Evolutionary conservation across 345 rosid genomes (phyloP).

Genomic region (Alliaria petiolata): DNA sequence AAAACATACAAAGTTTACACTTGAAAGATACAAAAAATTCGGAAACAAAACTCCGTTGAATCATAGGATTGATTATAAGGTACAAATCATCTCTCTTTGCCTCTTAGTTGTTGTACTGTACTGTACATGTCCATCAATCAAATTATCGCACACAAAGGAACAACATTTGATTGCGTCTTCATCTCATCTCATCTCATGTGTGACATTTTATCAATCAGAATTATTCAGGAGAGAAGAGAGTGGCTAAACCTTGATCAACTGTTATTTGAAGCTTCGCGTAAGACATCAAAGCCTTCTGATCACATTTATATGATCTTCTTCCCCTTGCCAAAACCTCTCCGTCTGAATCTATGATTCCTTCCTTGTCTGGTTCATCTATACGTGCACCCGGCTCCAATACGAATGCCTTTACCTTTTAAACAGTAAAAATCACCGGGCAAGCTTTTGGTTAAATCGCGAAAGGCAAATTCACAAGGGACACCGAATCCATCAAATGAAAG

Average conservation of each 20-base stretch:
- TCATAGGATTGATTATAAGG: not conserved
- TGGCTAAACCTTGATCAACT: conserved; percentile 88
- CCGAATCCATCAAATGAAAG: not conserved
- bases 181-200: not conserved
- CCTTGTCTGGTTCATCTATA: conserved; percentile 48
- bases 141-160: not conserved
- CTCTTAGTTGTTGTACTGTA: not conserved
- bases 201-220: not conserved
- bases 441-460: not conserved
- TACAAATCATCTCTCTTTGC: not conserved
- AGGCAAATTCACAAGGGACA: too few species aligned
- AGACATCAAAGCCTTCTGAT: conserved; percentile 53
- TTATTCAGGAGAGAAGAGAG: conserved; percentile 64
- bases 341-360: conserved; percentile 88
- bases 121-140: not conserved
- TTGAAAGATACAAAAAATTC: not conserved
- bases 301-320: conserved; percentile 48
- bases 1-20: not conserved
- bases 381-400: conserved; percentile 71
- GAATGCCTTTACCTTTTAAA: conserved; percentile 81
- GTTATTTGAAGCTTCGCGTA: conserved; percentile 60
- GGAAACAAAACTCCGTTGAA: too few species aligned
- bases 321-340: conserved; percentile 94
- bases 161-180: not conserved
- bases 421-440: not conserved